Evolutionary conservation across 345 rosid genomes (phyloP).

Genomic region (Lepidium africanum): DNA sequence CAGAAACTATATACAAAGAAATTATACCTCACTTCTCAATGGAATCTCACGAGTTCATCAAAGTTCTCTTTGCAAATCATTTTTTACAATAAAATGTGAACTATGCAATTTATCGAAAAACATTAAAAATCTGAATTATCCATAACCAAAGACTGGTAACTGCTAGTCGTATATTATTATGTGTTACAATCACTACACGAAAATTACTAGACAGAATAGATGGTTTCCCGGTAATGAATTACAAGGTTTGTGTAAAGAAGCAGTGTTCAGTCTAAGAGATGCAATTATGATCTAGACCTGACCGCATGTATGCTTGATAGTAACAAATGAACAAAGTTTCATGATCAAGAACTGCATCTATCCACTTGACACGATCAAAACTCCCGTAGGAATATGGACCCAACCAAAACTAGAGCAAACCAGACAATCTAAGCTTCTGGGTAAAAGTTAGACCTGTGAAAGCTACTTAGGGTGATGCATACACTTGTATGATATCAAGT

Average conservation of each 20-base stretch:
- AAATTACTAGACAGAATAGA: background rate
- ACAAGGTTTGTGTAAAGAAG: background rate
- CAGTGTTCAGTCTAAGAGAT: background rate
- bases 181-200: background rate
- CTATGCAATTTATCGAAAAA: background rate
- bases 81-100: background rate
- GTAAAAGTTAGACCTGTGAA: background rate
- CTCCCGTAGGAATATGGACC: background rate
- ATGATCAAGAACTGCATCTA: background rate
- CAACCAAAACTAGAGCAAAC: background rate
- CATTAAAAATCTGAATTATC: background rate
- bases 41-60: slow-evolving; percentile 5
- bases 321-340: background rate
- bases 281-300: background rate
- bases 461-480: background rate
- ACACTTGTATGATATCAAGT: background rate
- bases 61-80: background rate
- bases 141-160: background rate
- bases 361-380: background rate
- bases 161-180: background rate
- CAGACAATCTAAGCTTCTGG: background rate
- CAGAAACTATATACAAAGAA: slow-evolving; percentile 20
- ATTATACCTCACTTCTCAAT: background rate
- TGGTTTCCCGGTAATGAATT: background rate
- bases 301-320: background rate